Evolutionary conservation across 306 rosid genomes (phyloP).

Genomic region (Sesbania bispinosa): DNA sequence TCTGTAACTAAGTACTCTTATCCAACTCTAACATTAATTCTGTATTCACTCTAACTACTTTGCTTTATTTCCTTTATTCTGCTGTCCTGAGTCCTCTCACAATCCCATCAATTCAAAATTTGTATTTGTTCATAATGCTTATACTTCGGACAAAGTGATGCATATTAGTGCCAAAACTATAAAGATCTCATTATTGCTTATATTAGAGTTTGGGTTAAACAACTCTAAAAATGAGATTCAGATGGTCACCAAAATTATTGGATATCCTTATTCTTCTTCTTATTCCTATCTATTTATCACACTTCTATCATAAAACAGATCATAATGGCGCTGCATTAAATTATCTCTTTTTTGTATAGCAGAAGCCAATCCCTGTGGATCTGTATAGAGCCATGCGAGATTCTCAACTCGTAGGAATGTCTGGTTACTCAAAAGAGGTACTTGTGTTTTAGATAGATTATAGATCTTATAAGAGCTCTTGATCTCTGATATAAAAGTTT

Average conservation of each 20-base stretch:
- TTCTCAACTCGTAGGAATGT: conserved; percentile 77
- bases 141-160: background rate
- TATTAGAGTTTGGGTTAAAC: background rate
- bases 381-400: conserved; percentile 70
- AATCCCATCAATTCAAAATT: background rate
- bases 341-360: conserved; percentile 24
- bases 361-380: conserved; percentile 84
- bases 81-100: background rate
- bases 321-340: background rate
- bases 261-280: background rate
- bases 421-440: conserved; percentile 97
- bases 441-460: conserved; percentile 15
- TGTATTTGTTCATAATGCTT: background rate
- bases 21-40: background rate
- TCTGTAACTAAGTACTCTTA: background rate
- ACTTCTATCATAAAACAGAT: background rate
- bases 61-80: background rate
- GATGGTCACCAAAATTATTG: background rate
- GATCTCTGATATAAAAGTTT: background rate
- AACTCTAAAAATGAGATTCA: background rate
- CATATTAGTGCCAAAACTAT: background rate
- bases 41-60: background rate
- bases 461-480: conserved; percentile 4
- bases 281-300: background rate
- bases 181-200: background rate